Base-by-base conservation (phyloP, 768 basidiomycete genomes). In the Lactarius psammicola region DNA sequence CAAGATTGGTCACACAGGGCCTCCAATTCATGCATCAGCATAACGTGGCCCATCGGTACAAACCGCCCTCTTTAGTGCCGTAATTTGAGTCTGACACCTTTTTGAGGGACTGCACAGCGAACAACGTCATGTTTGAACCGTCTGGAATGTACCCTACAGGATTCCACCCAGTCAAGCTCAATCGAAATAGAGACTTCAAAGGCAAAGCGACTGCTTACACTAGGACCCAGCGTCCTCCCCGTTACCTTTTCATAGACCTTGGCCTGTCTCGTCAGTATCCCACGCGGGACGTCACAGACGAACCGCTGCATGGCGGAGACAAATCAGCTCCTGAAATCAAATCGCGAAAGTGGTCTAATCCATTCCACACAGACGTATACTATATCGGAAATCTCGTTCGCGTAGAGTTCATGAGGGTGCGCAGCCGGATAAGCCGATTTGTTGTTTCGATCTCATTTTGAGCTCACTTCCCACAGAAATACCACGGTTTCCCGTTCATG, bases 271-370 rank as follows among this genome's bases (percentile, higher is more conserved):
- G 67, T 30, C 68, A 57, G 3, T 75, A 75, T 31, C 20, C 26
- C 3, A 72, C 76, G 0, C 60, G 71, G 0, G 69, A 76, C 2
- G 62, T 79, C 0, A 67, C 61, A 0, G 77, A 75, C 33, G 26
- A 63, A 1, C 74, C 77, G 0, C 71, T 80, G 5, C 67, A 68
- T 13, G 83, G 81, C 1, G 81, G 77, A 2, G 82, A 85, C 69
- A 76, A 75, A 58, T 71, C 78, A 0, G 75, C 76, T 0, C 78
- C 78, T 7, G 78, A 79, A 68, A 75, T 74, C 58, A 63, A 68
- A 2, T 64, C 42, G 13, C 5, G 2, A 46, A 36, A 10, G 42
- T 66, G 66, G 11, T 70, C 60, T 58, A 71, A 79, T 53, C 77
- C 77, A 1, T 78, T 78, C 61, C 70, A 72, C 8, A 76, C 74